Percentiles rank a stretch among this genome's conserved stretches.
Evolutionary conservation across 1,139 yeast species (phyloP).

Genomic region (Yamadazyma spencermartinsiae): DNA sequence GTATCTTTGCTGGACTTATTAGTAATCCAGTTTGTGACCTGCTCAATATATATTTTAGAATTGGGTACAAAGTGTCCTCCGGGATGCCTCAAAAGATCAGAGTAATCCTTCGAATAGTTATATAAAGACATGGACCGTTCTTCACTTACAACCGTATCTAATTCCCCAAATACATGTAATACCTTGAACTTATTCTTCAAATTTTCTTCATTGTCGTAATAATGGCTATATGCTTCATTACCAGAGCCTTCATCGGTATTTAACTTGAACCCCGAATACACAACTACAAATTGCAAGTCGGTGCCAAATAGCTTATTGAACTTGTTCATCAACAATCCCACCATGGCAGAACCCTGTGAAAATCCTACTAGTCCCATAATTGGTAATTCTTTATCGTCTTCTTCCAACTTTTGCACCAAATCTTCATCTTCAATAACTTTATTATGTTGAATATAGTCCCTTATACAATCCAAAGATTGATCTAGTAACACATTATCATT

Average conservation of each 20-base stretch:
- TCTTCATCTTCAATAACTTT: constrained; percentile 34
- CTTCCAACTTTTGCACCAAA: constrained; percentile 20
- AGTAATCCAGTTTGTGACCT: constrained; percentile 58
- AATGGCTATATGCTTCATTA: constrained; percentile 23
- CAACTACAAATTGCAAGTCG: constrained; percentile 60
- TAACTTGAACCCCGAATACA: constrained; percentile 77
- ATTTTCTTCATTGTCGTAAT: constrained; percentile 31
- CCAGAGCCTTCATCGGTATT: constrained; percentile 44
- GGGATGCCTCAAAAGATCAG: constrained; percentile 63
- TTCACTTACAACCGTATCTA: constrained; percentile 87
- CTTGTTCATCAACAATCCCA: constrained; percentile 40
- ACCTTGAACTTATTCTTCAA: constrained; percentile 34
- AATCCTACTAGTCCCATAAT: constrained; percentile 46
- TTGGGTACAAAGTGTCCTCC: constrained; percentile 91
- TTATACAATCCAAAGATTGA: constrained; percentile 30
- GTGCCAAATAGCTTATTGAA: constrained; percentile 31
- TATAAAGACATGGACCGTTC: constrained; percentile 61
- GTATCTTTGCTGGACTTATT: constrained; percentile 15
- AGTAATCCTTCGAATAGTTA: constrained; percentile 48
- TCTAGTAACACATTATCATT: constrained; percentile 27
- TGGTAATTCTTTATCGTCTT: constrained; percentile 29
- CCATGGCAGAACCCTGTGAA: constrained; percentile 53
- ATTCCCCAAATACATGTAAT: constrained; percentile 79
- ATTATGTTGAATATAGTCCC: constrained; percentile 31
- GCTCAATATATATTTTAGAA: constrained; percentile 57